These are phyloP conservation scores for Cercospora brassicicola DNA, from an alignment of 2,329 filamentous ascomycete genomes.

Conservation along the genomic window DNA sequence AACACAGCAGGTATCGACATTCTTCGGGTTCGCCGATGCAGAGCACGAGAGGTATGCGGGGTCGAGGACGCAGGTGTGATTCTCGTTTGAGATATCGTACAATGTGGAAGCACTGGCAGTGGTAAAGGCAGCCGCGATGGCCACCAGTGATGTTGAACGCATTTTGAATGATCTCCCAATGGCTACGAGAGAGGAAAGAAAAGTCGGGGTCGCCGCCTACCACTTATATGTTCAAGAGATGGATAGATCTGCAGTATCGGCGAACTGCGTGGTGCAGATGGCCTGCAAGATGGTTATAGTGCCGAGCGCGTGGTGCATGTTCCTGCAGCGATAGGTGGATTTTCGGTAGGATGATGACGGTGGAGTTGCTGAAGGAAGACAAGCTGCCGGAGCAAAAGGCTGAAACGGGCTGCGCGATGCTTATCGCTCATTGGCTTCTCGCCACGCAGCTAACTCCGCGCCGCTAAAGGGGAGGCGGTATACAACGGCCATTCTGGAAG, in stretches of 20 bases:
- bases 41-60: constrained; percentile 52
- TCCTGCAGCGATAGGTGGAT: constrained; percentile 28
- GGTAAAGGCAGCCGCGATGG: constrained; percentile 14
- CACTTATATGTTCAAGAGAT: background rate
- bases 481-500: background rate
- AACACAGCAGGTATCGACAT: constrained; percentile 62
- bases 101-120: constrained; percentile 45
- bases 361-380: constrained; percentile 12
- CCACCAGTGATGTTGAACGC: constrained; percentile 22
- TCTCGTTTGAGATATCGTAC: constrained; percentile 49
- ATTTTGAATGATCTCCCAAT: constrained; percentile 18
- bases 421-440: background rate
- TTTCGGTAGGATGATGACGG: constrained; percentile 11
- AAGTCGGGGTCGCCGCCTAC: background rate
- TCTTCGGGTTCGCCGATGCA: constrained; percentile 41
- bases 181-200: background rate
- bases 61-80: constrained; percentile 57
- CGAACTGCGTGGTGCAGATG: constrained; percentile 5
- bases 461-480: background rate
- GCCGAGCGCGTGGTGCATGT: constrained; percentile 22
- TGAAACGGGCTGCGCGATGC: background rate
- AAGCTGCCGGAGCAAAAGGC: constrained; percentile 6
- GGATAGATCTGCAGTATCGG: constrained; percentile 37
- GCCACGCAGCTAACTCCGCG: background rate
- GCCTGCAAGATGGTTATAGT: background rate